Base-by-base conservation (phyloP, 176 grass and related monocot species). In the Pontederia crassipes region DNA sequence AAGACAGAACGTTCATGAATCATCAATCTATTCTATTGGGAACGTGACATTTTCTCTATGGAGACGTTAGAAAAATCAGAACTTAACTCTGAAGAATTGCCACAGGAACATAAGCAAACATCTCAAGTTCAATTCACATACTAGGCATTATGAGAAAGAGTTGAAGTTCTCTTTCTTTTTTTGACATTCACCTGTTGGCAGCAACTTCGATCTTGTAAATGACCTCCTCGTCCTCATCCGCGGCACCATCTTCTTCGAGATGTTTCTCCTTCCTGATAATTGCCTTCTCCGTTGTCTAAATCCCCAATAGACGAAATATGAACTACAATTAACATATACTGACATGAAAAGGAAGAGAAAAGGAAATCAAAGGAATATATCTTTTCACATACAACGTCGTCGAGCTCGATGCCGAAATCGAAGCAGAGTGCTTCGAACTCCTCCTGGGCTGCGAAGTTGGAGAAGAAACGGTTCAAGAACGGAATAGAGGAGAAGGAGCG, bases 391-490 rank as follows among this genome's bases (percentile, higher is more conserved):
- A 95, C 86, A 71, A 98, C 94, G 11, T 93, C 94, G 28, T 99
- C 94, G 29, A 98, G 94, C 74, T 99, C 94, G 77, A 99, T 99
- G 57, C 94, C 94, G 61, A 99, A 93, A 32, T 83, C 84, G 79
- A 89, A 99, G 72, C 94, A 93, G 51, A 89, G 71, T 55, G 10
- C 68, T 54, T 99, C 94, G 69, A 99, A 86, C 13, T 93, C 77
- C 77, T 86, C 77, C 71, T 84, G 82, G 52, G 88, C 94, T 93
- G 68, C 73, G 67, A 57, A 58, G 59, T 40, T 32, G 61, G 52
- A 15, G 1, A 80, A 24, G 26, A 61, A 17, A 17, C 59, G 11
- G 54, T 71, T 9, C 45, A 52, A 58, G 45, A 67, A 12, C 79
- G 11, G 28, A 57, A 52, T 28, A 60, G 10, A 49, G 55, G 57